phyloP scores from a whole-genome alignment of 2,329 filamentous ascomycete species.

The Fusarium pseudoanthophilum region DNA sequence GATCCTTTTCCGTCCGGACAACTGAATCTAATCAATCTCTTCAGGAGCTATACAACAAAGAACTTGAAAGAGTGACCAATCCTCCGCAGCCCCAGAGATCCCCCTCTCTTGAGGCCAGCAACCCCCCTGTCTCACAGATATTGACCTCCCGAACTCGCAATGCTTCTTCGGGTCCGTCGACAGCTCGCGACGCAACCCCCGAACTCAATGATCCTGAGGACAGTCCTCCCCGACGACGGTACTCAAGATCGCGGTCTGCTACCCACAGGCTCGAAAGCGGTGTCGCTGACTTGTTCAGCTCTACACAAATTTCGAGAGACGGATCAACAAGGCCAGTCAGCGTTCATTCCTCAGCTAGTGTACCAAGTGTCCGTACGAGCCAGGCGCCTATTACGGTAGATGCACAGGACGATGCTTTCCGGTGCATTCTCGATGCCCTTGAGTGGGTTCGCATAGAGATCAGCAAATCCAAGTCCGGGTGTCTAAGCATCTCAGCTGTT shows the following conservation, averaged over 20 bases:
- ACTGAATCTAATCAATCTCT: not conserved
- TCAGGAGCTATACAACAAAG: constrained; percentile 45
- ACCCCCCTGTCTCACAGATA: constrained; percentile 1
- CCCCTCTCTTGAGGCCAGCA: constrained; percentile 30
- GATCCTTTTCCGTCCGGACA: not conserved
- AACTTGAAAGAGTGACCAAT: constrained; percentile 36
- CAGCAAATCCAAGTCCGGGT: constrained; percentile 33
- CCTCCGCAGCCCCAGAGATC: constrained; percentile 29
- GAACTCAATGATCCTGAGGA: constrained; percentile 1
- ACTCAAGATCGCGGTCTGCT: constrained; percentile 32
- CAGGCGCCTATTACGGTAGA: not conserved
- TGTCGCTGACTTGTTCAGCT: not conserved
- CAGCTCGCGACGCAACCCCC: constrained; percentile 21
- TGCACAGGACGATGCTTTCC: constrained; percentile 38
- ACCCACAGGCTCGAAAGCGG: constrained; percentile 9
- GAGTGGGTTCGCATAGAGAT: constrained; percentile 34
- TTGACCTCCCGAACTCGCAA: constrained; percentile 39
- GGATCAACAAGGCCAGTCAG: constrained; percentile 7
- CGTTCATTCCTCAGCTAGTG: constrained; percentile 5
- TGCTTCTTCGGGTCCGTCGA: constrained; percentile 29
- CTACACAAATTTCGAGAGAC: constrained; percentile 4
- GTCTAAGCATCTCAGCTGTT: constrained; percentile 34
- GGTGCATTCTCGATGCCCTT: constrained; percentile 44
- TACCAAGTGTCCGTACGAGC: not conserved
- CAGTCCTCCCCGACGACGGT: constrained; percentile 20